Evolutionary conservation across 768 basidiomycete genomes (phyloP).

Genomic region (Rhodocollybia butyracea): DNA sequence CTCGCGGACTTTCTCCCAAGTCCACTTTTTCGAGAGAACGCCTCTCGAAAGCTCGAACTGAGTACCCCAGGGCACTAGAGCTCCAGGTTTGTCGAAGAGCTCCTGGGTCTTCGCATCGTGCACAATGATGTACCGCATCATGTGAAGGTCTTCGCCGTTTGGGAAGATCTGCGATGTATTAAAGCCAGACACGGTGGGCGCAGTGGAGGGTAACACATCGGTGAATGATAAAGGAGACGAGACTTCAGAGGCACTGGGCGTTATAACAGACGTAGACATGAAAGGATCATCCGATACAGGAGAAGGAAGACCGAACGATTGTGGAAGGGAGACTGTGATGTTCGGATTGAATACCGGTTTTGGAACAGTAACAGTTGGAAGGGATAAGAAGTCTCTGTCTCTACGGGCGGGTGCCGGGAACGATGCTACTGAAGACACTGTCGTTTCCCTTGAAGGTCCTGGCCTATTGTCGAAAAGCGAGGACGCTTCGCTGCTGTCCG

Average conservation of each 20-base stretch:
- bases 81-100: constrained; percentile 28
- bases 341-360: no score
- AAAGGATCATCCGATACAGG: no score
- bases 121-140: constrained; percentile 32
- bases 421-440: not conserved
- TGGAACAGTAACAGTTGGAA: not conserved
- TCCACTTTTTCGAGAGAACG: constrained; percentile 33
- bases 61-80: constrained; percentile 38
- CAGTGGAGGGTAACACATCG: no score
- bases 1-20: constrained; percentile 32
- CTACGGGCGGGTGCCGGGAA: no score
- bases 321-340: no score
- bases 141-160: not conserved
- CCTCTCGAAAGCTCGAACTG: constrained; percentile 48
- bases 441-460: not conserved
- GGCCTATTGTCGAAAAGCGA: not conserved
- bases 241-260: no score
- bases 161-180: no score
- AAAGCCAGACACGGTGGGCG: no score
- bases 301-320: no score
- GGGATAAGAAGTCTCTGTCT: not conserved
- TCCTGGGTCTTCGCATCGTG: constrained; percentile 31
- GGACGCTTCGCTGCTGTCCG: not conserved
- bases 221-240: no score
- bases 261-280: no score